phyloP scores from a whole-genome alignment of 2,329 filamentous ascomycete species.

The Cryoendolithus antarcticus region DNA sequence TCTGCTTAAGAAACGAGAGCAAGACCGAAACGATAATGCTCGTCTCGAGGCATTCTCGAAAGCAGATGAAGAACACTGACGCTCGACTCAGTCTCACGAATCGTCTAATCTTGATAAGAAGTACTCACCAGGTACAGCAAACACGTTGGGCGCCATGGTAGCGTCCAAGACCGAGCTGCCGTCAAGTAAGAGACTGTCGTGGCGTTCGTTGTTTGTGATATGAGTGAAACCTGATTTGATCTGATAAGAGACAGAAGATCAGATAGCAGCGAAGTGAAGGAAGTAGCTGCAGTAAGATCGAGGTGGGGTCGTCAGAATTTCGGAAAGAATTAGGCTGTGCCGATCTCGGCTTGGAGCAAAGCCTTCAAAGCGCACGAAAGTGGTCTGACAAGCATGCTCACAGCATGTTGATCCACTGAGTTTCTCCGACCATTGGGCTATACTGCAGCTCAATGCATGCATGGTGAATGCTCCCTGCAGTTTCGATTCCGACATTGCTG shows the following conservation, averaged over 20 bases:
- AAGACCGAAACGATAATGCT: conserved; percentile 80
- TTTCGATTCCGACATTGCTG: too few species aligned
- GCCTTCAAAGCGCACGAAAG: too few species aligned
- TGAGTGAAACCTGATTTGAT: conserved; percentile 6
- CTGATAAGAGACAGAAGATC: conserved; percentile 9
- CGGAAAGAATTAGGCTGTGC: too few species aligned
- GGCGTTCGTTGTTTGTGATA: background rate
- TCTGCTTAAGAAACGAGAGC: conserved; percentile 73
- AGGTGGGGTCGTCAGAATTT: too few species aligned
- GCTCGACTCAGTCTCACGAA: conserved; percentile 1
- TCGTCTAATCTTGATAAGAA: background rate
- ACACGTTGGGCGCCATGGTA: conserved; percentile 53
- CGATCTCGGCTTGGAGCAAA: too few species aligned
- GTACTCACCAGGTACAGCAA: conserved; percentile 51
- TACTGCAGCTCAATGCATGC: too few species aligned
- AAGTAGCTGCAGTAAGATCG: too few species aligned
- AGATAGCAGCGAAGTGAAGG: background rate
- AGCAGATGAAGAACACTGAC: conserved; percentile 75
- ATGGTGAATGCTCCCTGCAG: too few species aligned
- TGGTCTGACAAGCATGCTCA: too few species aligned
- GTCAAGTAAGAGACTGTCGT: background rate
- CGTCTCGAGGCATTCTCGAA: conserved; percentile 73
- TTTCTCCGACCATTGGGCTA: too few species aligned
- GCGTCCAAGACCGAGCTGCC: background rate
- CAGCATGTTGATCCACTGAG: too few species aligned